Base-by-base conservation (phyloP, 1,284 basidiomycete genomes). In the Cutaneotrichosporon dermatis region DNA sequence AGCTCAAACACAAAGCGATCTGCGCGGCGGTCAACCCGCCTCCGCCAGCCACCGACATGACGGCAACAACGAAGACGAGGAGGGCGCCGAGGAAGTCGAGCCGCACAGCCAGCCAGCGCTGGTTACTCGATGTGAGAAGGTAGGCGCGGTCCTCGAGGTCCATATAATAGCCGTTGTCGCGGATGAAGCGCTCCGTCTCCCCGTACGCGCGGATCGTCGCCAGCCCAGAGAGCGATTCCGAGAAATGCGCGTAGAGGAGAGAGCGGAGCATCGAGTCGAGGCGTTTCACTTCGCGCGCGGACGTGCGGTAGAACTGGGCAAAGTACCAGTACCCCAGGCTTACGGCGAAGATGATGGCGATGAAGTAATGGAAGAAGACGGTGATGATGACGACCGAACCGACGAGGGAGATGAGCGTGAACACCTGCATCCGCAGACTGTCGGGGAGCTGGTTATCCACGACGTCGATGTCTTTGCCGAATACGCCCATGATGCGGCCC, bases 171-270 rank as follows among this genome's bases (percentile, higher is more conserved):
- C 84, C 81, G 71, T 89, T 89, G 51, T 86, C 83, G 33, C 78
- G 72, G 57, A 89, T 75, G 74, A 92, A 90, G 12, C 85, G 80
- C 1, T 79, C 69, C 2, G 82, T 81, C 66, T 85, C 86, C 33
- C 84, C 83, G 65, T 88, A 89, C 43, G 86, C 86, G 25, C 88
- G 83, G 50, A 92, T 87, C 0, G 88, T 92, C 0, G 87, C 82
- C 9, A 91, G 76, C 4, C 89, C 89, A 0, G 72, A 85, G 1
- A 92, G 78, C 39, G 88, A 88, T 76, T 93, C 90, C 1, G 86
- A 85, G 68, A 92, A 88, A 77, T 91, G 90, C 2, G 87, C 83
- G 71, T 91, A 92, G 12, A 92, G 80, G 33, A 86, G 74, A 0
- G 85, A 86, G 44, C 87, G 84, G 11, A 88, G 79, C 78, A 87